Conservation (phyloP, 495 filamentous ascomycete genomes). For the Parmelia sp. region DNA sequence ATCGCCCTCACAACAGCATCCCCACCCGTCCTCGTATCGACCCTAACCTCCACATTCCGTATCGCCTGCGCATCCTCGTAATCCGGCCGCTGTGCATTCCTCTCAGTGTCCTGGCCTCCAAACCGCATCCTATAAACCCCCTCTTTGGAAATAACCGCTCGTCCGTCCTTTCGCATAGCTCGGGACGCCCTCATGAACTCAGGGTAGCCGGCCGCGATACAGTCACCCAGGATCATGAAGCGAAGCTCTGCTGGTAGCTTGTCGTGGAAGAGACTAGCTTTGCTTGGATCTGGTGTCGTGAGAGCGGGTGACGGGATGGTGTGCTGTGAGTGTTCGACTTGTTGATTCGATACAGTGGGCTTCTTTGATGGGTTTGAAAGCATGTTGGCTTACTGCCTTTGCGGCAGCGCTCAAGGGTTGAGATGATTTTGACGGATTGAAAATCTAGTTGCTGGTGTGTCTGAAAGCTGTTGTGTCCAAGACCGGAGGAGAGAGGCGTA, state of each 20-base stretch:
- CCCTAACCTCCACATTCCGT: neutral
- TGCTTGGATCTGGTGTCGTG: neutral
- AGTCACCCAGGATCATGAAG: neutral
- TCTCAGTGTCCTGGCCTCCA: neutral
- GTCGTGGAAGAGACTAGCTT: neutral
- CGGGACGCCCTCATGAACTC: neutral
- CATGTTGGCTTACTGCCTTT: neutral
- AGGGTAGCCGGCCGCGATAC: neutral
- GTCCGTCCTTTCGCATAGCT: neutral
- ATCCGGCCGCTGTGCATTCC: neutral
- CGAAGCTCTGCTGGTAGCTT: neutral
- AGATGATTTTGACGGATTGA: neutral
- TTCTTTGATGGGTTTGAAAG: neutral
- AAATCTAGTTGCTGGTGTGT: too few relatives aligned
- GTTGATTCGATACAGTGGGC: neutral
- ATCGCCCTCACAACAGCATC: too few relatives aligned
- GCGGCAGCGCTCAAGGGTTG: neutral
- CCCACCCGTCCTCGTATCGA: neutral
- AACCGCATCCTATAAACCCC: neutral
- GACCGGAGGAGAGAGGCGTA: neutral
- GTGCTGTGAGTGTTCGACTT: neutral
- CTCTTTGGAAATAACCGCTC: neutral
- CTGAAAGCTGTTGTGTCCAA: neutral
- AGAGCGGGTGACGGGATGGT: neutral
- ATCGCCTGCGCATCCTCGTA: neutral